A percentile compares a stretch with the other conserved stretches of the same genome.
These are phyloP conservation scores for Backusella circina DNA, from an alignment of 192 early-diverging fungal genomes.

Conservation along the genomic window DNA sequence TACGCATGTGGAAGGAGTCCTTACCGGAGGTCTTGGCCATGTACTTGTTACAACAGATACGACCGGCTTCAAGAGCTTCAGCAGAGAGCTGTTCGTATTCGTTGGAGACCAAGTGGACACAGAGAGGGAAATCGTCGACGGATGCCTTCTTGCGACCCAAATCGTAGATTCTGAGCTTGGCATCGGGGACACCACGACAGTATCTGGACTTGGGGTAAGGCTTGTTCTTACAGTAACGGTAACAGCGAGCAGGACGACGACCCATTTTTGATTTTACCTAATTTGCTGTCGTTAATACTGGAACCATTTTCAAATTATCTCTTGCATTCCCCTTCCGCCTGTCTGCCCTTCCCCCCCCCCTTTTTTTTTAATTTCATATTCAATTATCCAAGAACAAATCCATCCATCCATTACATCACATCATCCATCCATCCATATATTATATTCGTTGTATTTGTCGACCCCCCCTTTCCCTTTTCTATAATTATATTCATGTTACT, in stretches of 20 bases:
- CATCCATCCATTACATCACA: background rate
- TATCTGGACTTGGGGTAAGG: constrained; percentile 98
- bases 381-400: background rate
- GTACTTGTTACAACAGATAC: constrained; percentile 99
- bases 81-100: constrained; percentile 98
- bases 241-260: constrained; percentile 99
- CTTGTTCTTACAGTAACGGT: constrained; percentile 99
- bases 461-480: background rate
- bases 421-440: background rate
- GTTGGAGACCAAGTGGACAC: constrained; percentile 94
- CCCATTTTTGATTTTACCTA: constrained; percentile 58
- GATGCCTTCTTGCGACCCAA: constrained; percentile 95
- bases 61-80: constrained; percentile 97
- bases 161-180: constrained; percentile 98
- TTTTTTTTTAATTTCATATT: background rate
- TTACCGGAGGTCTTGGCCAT: constrained; percentile 95
- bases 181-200: constrained; percentile 99
- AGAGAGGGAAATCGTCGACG: constrained; percentile 97
- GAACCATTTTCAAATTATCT: background rate
- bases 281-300: background rate
- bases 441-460: background rate
- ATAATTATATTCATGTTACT: background rate
- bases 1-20: constrained; percentile 99
- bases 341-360: background rate
- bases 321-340: background rate